Base-by-base conservation (phyloP, 768 basidiomycete species). In the Podaxis mareebaensis region DNA sequence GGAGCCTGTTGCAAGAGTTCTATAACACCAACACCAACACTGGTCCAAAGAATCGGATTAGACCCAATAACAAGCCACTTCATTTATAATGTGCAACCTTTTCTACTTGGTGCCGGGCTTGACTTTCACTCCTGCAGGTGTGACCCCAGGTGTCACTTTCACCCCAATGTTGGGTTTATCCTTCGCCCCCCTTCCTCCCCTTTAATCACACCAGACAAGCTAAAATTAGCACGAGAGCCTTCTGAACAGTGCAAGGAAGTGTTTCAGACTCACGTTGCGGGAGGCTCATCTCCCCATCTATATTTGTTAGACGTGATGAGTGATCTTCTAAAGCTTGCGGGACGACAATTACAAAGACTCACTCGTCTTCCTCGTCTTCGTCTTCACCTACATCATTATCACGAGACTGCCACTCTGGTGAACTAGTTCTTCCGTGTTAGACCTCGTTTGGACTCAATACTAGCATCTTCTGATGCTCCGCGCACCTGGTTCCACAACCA, bases 191-290 rank as follows among this genome's bases (percentile, higher is more conserved):
- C 58, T 59, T 46, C 44, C 44, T 46, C 20, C 22, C 58, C 58
- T 33, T 30, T 36, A 38, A 39, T 6, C 44, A n/a, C 28, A 59
- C 30, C 44, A n/a, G 0, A 17, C 7, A 4, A 15, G 15, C 58
- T 36, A 49, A 30, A 33, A n/a, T 59, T 49, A 59, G 48, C 17
- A 49, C 20, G 39, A 15, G 4, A 8, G 17, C 44, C 22, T 40
- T 26, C 49, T 30, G 26, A 28, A 17, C 5, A 28, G 15, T n/a
- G n/a, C 44, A 10, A 20, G 15, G n/a, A 61, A 61, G 39, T 53
- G 60, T 61, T 61, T 61, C 60, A 61, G 40, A 52, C 51, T 30
- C 46, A 59, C 58, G 22, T 22, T 20, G 44, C 58, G 39, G 58
- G 58, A 48, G 58, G 17, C 3, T 30, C 3, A 48, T 53, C 52